These are phyloP conservation scores for Annulohypoxylon maeteangense DNA, from an alignment of 495 filamentous ascomycete genomes.

Conservation along the genomic window DNA sequence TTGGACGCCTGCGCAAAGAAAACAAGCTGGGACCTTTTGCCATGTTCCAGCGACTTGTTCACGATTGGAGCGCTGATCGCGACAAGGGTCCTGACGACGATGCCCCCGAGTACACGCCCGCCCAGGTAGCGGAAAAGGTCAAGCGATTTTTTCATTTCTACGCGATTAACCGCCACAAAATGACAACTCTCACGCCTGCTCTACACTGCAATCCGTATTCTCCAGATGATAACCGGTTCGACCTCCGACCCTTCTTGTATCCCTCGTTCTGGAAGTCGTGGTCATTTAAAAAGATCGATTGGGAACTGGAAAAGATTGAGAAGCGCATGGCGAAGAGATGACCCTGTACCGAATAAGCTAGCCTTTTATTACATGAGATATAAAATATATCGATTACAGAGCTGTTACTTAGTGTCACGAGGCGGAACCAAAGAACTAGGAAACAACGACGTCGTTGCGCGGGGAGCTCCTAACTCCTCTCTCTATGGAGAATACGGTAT, in stretches of 20 bases:
- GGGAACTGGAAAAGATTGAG: constrained; percentile 50
- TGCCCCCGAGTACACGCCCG: constrained; percentile 47
- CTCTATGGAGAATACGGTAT: no score
- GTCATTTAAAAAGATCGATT: constrained; percentile 66
- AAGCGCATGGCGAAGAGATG: constrained; percentile 34
- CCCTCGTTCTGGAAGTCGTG: constrained; percentile 59
- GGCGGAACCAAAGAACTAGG: no score
- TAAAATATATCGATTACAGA: no score
- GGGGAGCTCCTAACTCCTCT: no score
- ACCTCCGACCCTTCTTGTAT: constrained; percentile 61
- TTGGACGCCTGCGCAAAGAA: constrained; percentile 72
- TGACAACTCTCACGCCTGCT: constrained; percentile 71
- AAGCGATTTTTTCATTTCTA: constrained; percentile 75
- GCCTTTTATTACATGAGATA: no score
- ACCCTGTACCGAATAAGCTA: no score
- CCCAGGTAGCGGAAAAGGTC: constrained; percentile 68
- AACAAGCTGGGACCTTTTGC: constrained; percentile 75
- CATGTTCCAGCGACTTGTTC: constrained; percentile 75
- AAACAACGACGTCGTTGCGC: no score
- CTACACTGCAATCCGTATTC: constrained; percentile 53
- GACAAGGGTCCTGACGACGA: constrained; percentile 45
- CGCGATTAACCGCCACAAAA: constrained; percentile 71
- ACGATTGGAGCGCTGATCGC: constrained; percentile 71
- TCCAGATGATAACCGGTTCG: constrained; percentile 55
- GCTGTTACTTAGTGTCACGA: no score